Conservation (phyloP, 352 stramenopile species). For the Phytophthora lateralis region DNA sequence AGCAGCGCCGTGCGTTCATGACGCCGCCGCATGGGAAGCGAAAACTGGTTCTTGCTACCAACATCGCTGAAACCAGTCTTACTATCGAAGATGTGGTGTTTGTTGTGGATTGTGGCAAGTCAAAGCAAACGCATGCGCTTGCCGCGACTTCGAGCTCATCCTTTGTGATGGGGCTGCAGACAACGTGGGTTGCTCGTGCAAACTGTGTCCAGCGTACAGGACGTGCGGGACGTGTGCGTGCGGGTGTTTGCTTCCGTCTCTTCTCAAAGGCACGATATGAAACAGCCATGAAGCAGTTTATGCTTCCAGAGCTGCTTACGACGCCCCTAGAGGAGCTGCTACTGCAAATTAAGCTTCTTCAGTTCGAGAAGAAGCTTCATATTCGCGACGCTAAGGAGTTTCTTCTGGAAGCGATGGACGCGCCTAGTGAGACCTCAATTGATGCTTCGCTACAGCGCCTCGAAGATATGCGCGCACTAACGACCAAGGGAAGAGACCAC, state of each 20-base stretch:
- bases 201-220: slow-evolving; percentile 92
- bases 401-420: slow-evolving; percentile 92
- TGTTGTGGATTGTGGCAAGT: slow-evolving; percentile 87
- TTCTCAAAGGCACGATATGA: slow-evolving; percentile 74
- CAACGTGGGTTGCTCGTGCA: slow-evolving; percentile 86
- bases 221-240: slow-evolving; percentile 92
- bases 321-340: slow-evolving; percentile 77
- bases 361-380: slow-evolving; percentile 77
- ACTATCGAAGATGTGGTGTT: slow-evolving; percentile 96
- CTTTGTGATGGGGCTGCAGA: slow-evolving; percentile 90
- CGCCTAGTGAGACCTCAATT: slow-evolving; percentile 91
- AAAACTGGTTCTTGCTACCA: slow-evolving; percentile 92
- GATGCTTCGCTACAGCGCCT: slow-evolving; percentile 91
- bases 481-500: slow-evolving; percentile 21
- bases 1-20: slow-evolving; percentile 75
- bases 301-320: slow-evolving; percentile 75
- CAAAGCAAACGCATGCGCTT: slow-evolving; percentile 75
- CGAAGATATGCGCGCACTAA: slow-evolving; percentile 76
- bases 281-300: slow-evolving; percentile 74
- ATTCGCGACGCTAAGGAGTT: slow-evolving; percentile 85
- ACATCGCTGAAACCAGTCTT: slow-evolving; percentile 96
- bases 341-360: slow-evolving; percentile 77
- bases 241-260: slow-evolving; percentile 92
- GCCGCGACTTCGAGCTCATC: slow-evolving; percentile 69
- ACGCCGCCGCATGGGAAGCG: slow-evolving; percentile 62